Percentiles rank a stretch among this genome's conserved stretches.
Conservation (phyloP, 2,329 filamentous ascomycete species). For the Sordariomycetes sp. region DNA sequence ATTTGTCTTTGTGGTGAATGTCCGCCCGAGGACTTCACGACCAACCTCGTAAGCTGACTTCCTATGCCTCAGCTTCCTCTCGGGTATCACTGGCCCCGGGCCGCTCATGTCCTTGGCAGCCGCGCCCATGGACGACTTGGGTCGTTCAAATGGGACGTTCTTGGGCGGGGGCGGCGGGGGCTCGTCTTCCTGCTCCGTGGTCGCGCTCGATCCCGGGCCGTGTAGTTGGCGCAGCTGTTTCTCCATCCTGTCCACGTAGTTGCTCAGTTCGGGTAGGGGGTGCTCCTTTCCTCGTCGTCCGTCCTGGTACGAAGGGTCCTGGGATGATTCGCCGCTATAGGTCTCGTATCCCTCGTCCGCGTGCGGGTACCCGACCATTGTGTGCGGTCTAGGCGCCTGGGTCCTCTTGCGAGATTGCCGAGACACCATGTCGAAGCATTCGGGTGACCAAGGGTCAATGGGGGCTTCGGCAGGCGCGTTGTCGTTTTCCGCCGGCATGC, state of each 20-base stretch:
- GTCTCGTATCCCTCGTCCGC: conserved; percentile 53
- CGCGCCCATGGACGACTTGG: conserved; percentile 47
- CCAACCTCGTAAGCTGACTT: conserved; percentile 75
- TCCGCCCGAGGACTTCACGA: conserved; percentile 59
- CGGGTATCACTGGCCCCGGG: conserved; percentile 12
- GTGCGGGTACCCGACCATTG: conserved; percentile 59
- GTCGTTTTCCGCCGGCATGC: conserved; percentile 41
- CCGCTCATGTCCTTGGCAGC: conserved; percentile 13
- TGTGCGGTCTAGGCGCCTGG: conserved; percentile 46
- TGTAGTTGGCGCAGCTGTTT: conserved; percentile 65
- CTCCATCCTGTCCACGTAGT: conserved; percentile 90
- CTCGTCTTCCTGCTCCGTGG: conserved; percentile 27
- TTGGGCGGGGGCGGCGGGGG: conserved; percentile 56
- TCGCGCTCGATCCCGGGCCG: conserved; percentile 38
- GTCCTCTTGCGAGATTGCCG: conserved; percentile 16
- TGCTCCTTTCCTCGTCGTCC: conserved; percentile 28
- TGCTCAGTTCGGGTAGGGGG: conserved; percentile 62
- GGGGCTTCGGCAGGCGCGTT: conserved; percentile 33
- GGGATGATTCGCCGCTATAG: conserved; percentile 42
- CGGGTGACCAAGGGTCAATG: conserved; percentile 78
- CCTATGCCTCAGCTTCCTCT: conserved; percentile 45
- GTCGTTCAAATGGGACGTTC: conserved; percentile 36
- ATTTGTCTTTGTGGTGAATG: conserved; percentile 80
- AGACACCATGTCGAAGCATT: conserved; percentile 58
- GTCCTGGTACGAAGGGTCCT: conserved; percentile 29